A percentile compares a stretch with the other conserved stretches of the same genome.
Evolutionary conservation across 164 flowering plant genomes (phyloP).

Genomic region (Tetracentron sinense): DNA sequence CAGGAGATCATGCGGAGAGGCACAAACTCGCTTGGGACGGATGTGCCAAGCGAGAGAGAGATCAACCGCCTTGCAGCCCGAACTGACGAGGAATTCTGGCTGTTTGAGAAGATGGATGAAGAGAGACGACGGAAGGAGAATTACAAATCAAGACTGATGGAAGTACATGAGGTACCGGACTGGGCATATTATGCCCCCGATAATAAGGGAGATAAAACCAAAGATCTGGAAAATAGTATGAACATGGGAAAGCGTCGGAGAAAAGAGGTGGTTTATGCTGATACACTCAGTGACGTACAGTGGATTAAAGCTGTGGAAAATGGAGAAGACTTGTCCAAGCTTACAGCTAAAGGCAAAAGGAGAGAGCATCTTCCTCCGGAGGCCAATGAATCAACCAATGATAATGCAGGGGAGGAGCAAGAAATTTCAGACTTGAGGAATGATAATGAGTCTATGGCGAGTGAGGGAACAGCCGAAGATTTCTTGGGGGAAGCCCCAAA

Average conservation of each 20-base stretch:
- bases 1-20: constrained; percentile 94
- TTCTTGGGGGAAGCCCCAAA: constrained; percentile 24
- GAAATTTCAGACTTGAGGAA: constrained; percentile 26
- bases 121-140: constrained; percentile 80
- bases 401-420: constrained; percentile 23
- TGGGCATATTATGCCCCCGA: constrained; percentile 68
- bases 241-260: constrained; percentile 69
- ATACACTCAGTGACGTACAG: constrained; percentile 68
- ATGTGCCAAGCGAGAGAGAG: constrained; percentile 97
- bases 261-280: constrained; percentile 74
- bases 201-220: constrained; percentile 32
- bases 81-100: constrained; percentile 82
- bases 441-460: constrained; percentile 33
- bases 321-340: constrained; percentile 51
- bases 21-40: constrained; percentile 82
- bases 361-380: constrained; percentile 18
- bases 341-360: constrained; percentile 20
- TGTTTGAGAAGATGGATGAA: constrained; percentile 97
- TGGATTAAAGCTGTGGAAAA: constrained; percentile 88
- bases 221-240: constrained; percentile 31
- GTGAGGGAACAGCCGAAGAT: constrained; percentile 44
- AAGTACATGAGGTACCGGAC: constrained; percentile 94
- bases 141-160: constrained; percentile 87
- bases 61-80: constrained; percentile 95
- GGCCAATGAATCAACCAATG: constrained; percentile 24